Base-by-base conservation (phyloP, 768 basidiomycete genomes). In the Coprinellus micaceus region DNA sequence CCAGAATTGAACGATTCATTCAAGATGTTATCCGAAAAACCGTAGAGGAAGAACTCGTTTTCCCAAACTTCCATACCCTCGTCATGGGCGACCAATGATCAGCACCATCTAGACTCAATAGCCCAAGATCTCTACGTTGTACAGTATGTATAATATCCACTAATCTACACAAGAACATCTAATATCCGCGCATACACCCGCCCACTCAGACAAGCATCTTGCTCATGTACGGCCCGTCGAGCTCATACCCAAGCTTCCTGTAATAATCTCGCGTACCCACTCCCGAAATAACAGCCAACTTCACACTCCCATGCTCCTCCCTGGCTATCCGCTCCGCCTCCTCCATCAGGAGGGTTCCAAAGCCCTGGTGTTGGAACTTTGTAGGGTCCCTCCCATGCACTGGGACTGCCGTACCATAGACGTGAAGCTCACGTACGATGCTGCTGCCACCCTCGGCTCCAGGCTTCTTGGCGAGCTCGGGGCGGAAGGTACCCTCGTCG, bases 211-310 rank as follows among this genome's bases (percentile, higher is more conserved):
- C 63, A 66, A 91, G 67, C 28, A 78, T 79, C 72, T 97, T 97
- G 77, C 89, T 92, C 96, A 99, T 99, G 71, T 98, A 99, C 19
- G 94, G 94, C 0, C 96, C 96, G 65, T 98, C 95, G 54, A 98
- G 76, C 71, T 89, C 86, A 71, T 98, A 98, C 6, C 95, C 95
- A 54, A 98, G 74, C 68, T 92, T 87, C 57, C 93, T 83, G 70
- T 98, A 99, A 71, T 99, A 99, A 69, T 96, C 94, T 65, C 97
- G 81, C 12, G 97, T 98, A 19, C 97, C 97, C 58, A 99, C 94
- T 59, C 92, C 94, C 37, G 94, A 95, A 61, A 99, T 99, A 57
- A 99, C 96, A n/a, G 90, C 97, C 30, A 99, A 73, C 72, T 98
- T 95, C 59, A 89, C 77, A 69, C 94, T 98, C 19, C 91, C 96